These are phyloP conservation scores for Dactylellina drechsleri DNA, from an alignment of 2,329 filamentous ascomycete genomes.

Conservation along the genomic window DNA sequence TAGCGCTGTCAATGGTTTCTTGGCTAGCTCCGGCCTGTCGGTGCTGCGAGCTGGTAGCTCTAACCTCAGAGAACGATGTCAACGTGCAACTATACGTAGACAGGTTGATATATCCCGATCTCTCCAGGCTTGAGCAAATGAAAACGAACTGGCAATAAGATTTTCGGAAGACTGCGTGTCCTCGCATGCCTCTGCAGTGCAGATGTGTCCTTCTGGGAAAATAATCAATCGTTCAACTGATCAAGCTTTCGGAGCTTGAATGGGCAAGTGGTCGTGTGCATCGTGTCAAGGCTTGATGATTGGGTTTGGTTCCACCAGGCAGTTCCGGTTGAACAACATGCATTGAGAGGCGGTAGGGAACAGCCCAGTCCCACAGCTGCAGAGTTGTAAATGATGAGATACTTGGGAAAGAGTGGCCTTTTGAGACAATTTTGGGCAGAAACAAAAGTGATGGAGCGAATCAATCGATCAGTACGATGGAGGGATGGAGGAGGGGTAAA, in stretches of 20 bases:
- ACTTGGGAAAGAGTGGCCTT: too few relatives aligned
- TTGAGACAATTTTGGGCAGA: too few relatives aligned
- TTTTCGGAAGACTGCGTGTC: background rate
- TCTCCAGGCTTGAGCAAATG: background rate
- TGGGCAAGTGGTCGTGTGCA: conserved; percentile 43
- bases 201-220: too few relatives aligned
- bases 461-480: too few relatives aligned
- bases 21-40: background rate
- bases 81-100: background rate
- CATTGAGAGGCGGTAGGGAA: conserved; percentile 2
- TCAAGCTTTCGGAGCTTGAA: conserved; percentile 4
- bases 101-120: background rate
- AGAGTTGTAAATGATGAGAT: too few relatives aligned
- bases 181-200: background rate
- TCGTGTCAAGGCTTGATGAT: background rate
- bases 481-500: too few relatives aligned
- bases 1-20: too few relatives aligned
- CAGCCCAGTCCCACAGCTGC: background rate
- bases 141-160: background rate
- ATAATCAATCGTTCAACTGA: background rate
- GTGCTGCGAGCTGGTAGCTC: too few relatives aligned
- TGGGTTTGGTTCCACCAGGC: conserved; percentile 14
- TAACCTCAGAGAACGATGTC: too few relatives aligned
- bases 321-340: conserved; percentile 2
- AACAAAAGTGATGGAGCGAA: background rate